Evolutionary conservation across 352 stramenopile species (phyloP).

Genomic region (Phytopythium vexans): DNA sequence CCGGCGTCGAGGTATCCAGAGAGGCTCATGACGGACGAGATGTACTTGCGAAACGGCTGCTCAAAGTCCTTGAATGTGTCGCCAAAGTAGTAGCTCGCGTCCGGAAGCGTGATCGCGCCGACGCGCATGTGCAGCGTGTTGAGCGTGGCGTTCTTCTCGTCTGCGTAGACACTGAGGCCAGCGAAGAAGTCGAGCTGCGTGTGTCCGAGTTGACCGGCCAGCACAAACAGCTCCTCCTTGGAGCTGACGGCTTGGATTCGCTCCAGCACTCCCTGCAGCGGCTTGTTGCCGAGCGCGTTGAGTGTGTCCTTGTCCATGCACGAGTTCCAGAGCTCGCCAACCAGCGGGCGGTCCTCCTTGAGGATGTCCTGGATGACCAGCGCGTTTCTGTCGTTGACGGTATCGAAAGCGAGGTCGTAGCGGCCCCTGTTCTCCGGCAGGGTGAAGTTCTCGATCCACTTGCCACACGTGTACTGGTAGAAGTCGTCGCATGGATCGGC

Average conservation of each 20-base stretch:
- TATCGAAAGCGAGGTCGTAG: constrained; percentile 42
- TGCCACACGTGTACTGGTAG: constrained; percentile 64
- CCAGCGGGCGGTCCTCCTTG: constrained; percentile 51
- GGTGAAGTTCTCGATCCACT: constrained; percentile 34
- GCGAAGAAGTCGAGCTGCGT: constrained; percentile 67
- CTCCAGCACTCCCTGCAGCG: constrained; percentile 30
- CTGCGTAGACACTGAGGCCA: constrained; percentile 32
- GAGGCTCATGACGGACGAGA: constrained; percentile 1
- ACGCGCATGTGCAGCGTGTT: neutral
- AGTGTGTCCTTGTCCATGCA: constrained; percentile 50
- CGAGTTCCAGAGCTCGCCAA: constrained; percentile 59
- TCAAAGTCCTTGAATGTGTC: constrained; percentile 4
- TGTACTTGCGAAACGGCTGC: constrained; percentile 1
- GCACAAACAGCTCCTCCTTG: constrained; percentile 32
- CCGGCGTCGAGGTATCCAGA: neutral
- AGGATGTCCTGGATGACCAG: constrained; percentile 44
- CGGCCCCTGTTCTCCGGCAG: constrained; percentile 21
- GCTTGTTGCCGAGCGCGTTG: constrained; percentile 34
- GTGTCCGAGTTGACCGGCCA: constrained; percentile 36
- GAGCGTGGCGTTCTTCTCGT: constrained; percentile 8
- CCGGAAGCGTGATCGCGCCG: constrained; percentile 1
- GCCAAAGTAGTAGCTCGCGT: constrained; percentile 3
- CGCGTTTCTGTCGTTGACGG: constrained; percentile 46
- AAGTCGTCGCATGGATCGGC: constrained; percentile 64
- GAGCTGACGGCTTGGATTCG: constrained; percentile 25